Evolutionary conservation across 176 grass and related monocot species (phyloP), one percentile per base, ranked within the genome.

Genomic region (Urochloa ruziziensis): DNA sequence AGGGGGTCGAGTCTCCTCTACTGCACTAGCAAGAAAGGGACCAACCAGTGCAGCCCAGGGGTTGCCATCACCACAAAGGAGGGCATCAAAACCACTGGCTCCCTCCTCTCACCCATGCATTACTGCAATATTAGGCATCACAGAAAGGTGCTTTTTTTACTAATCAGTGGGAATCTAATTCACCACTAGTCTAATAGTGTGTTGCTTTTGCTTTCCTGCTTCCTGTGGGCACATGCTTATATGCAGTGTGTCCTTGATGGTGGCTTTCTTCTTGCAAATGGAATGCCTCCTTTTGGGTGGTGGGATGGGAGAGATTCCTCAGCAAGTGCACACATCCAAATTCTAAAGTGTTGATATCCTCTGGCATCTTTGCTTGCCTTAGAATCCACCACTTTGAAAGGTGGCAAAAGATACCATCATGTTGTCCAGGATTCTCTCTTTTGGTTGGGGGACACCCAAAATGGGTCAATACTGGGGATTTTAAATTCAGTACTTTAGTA

Each of bases 241-340:
- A 46, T 51, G 48, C 19, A 33, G 73, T 67, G 68, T 69, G 67
- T 52, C 40, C 39, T 75, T 5, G 47, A 56, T 69, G 76, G 75
- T 74, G 16, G 64, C 82, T 79, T 47, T 60, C 53, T 81, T 34
- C 57, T 49, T 34, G 77, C 58, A 86, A 42, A 70, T 64, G 65
- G 28, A n/a, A n/a, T n/a, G 21, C 54, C 37, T 49, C 36, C 58
- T 84, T 84, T 67, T 66, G 24, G 81, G 48, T 84, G 81, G 65
- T 84, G 80, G 74, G 80, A 79, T 83, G 66, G 66, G 51, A 82
- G 88, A 90, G 84, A 86, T 86, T 86, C 84, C 67, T 90, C 14
- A 79, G 88, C 88, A 80, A 71, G 27, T 82, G 88, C 88, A 71
- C 48, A 70, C 73, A 64, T 56, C 58, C 66, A 83, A 83, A 46